Evolutionary conservation across 1,284 basidiomycete species (phyloP), one percentile per base, ranked within the genome.

Genomic region (Boletus mariae): DNA sequence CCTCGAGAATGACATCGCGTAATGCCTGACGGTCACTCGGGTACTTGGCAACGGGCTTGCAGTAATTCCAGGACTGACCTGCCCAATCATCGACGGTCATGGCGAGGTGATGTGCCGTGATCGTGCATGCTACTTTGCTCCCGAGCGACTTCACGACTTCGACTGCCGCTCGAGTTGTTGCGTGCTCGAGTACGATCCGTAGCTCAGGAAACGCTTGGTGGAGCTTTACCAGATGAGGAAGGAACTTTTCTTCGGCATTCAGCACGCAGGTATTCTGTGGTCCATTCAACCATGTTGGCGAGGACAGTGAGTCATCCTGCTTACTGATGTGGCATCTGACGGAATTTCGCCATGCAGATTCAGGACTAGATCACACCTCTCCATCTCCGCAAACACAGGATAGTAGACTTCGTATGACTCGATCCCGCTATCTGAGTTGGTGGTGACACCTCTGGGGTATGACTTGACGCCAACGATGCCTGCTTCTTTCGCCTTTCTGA

Each of bases 301-400:
- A 28, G 26, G n/a, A 17, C n/a, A 28, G 43, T 29, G 43, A 20
- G 26, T 49, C 31, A 28, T 29, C 48, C 51, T 38, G 71, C 84
- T 66, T 65, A 91, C 93, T 50, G 86, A 82, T 29, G 78, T 74
- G 4, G 87, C 71, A 65, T 96, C 90, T n/a, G 92, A 95, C 4
- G 97, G 96, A 25, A 99, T 84, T 74, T 99, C 97, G 25, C 97
- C 97, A 64, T 99, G 97, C 43, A 99, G 78, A 73, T 99, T 99
- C 45, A 99, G 80, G 17, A 99, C 93, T 84, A 99, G 88, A 62
- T 86, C 89, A 42, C 85, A 86, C 68, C 92, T 84, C 74, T 99
- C 85, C 96, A 99, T 98, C 37, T 88, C 92, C 65, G 86, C 85
- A 70, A 99, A 99, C 47, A 98, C 84, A 31, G 91, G 89, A 73